These are phyloP conservation scores for Plantago lanceolata DNA, from an alignment of 305 asterid genomes.

Conservation along the genomic window DNA sequence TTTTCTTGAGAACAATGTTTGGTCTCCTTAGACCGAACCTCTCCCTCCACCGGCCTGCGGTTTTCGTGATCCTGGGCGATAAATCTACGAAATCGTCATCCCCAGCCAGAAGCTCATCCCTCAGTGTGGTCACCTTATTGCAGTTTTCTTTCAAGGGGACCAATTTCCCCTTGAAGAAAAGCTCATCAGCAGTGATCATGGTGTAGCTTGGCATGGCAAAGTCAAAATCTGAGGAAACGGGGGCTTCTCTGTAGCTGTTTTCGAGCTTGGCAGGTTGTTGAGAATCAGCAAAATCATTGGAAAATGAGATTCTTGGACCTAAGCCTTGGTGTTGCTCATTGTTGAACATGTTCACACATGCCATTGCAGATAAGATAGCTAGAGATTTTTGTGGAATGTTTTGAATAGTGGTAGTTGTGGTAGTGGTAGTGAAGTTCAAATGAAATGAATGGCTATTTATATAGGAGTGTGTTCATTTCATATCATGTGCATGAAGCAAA, in stretches of 20 bases:
- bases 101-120: slow-evolving; percentile 65
- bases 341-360: slow-evolving; percentile 69
- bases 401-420: slow-evolving; percentile 15
- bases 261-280: slow-evolving; percentile 51
- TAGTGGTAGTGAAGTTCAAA: slow-evolving; percentile 30
- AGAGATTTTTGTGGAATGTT: not conserved
- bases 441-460: slow-evolving; percentile 31
- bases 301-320: slow-evolving; percentile 88
- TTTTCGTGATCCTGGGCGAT: slow-evolving; percentile 30
- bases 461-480: slow-evolving; percentile 28
- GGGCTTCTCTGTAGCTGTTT: slow-evolving; percentile 71
- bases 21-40: slow-evolving; percentile 60
- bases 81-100: slow-evolving; percentile 38
- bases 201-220: slow-evolving; percentile 45
- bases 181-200: slow-evolving; percentile 73
- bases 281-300: slow-evolving; percentile 65
- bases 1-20: slow-evolving; percentile 37
- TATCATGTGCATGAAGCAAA: slow-evolving; percentile 31
- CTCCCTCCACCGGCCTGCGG: slow-evolving; percentile 65
- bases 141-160: slow-evolving; percentile 46
- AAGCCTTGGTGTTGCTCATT: slow-evolving; percentile 52
- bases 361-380: slow-evolving; percentile 35
- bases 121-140: slow-evolving; percentile 44
- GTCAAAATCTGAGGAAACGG: slow-evolving; percentile 77
- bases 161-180: slow-evolving; percentile 67